Base-by-base conservation (phyloP, 2,329 filamentous ascomycete genomes). In the Myriosclerotinia curreyana region DNA sequence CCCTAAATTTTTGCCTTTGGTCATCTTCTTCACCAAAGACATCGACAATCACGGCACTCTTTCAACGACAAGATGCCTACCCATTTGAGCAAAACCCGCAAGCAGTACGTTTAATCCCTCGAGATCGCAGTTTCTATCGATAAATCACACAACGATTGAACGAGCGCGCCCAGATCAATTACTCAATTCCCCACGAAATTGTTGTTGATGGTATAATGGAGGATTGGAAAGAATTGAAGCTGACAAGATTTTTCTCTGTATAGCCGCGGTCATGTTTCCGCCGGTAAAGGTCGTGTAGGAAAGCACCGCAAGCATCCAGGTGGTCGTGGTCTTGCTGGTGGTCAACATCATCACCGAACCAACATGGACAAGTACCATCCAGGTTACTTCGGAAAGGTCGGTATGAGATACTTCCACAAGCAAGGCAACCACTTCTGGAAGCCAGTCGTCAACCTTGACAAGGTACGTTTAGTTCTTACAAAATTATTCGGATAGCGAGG, bases 331-430 rank as follows among this genome's bases (percentile, higher is more conserved):
- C 84, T 89, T 83, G 95, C 95, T 80, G 94, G 95, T 96, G 94
- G 93, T 87, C 92, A 97, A 84, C 95, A 99, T 86, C 95, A 99
- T 84, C 92, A 96, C 88, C 83, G 91, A 74, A 96, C 91, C 77
- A 96, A 96, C 84, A 83, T 92, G 76, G 89, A 91, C 80, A 88
- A 94, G 83, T 92, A 94, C 88, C 91, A 96, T 79, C 92, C 94
- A 70, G 95, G 95, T 92, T 98, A 98, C 91, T 98, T 97, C 82
- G 92, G 92, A 83, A 96, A 97, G 85, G 91, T 94, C 75, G 90
- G 90, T 83, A 94, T 94, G 90, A 85, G 91, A 77, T 89, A 94
- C 84, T 97, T 96, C 91, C 94, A 98, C 87, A 93, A 95, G 83
- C 88, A 91, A 78, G 86, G 88, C 77, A 94, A 94, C 86, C 90